A percentile compares a stretch with the other conserved stretches of the same genome.
Conservation (phyloP, 2,329 filamentous ascomycete species). For the Capronia coronata region DNA sequence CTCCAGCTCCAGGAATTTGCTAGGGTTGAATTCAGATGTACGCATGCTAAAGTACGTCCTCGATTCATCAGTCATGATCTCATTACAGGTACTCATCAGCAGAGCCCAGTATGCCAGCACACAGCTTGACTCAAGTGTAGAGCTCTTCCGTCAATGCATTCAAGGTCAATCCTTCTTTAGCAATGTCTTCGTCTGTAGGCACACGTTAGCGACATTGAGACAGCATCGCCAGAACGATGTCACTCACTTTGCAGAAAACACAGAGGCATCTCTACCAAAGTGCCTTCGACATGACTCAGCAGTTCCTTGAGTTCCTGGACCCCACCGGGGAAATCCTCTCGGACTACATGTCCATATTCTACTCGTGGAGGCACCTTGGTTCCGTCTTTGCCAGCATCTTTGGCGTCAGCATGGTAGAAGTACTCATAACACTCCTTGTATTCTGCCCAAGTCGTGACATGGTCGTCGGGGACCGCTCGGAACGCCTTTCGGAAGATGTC, state of each 20-base stretch:
- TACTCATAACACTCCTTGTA: constrained; percentile 59
- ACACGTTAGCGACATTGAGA: constrained; percentile 9
- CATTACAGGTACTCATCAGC: background rate
- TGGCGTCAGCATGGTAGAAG: constrained; percentile 47
- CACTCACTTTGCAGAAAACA: constrained; percentile 56
- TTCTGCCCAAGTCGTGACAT: constrained; percentile 52
- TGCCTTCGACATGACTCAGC: constrained; percentile 60
- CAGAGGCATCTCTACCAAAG: constrained; percentile 82
- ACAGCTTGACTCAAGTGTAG: constrained; percentile 50
- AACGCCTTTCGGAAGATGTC: constrained; percentile 56
- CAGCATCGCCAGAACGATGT: background rate
- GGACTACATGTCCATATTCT: constrained; percentile 80
- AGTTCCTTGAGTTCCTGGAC: constrained; percentile 66
- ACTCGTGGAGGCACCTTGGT: constrained; percentile 53
- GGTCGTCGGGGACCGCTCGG: constrained; percentile 56
- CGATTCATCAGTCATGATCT: constrained; percentile 4
- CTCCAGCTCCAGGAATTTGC: too few species aligned
- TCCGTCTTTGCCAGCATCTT: constrained; percentile 38
- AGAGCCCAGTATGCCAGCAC: background rate
- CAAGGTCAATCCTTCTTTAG: constrained; percentile 67
- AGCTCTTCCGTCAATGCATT: constrained; percentile 67
- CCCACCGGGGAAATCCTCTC: constrained; percentile 64
- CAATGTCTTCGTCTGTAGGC: constrained; percentile 72
- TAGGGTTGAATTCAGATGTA: too few species aligned
- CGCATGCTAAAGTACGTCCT: background rate